Evolutionary conservation across 176 grass and related monocot genomes (phyloP), one percentile per base, ranked within the genome.

Genomic region (Eragrostis nindensis): DNA sequence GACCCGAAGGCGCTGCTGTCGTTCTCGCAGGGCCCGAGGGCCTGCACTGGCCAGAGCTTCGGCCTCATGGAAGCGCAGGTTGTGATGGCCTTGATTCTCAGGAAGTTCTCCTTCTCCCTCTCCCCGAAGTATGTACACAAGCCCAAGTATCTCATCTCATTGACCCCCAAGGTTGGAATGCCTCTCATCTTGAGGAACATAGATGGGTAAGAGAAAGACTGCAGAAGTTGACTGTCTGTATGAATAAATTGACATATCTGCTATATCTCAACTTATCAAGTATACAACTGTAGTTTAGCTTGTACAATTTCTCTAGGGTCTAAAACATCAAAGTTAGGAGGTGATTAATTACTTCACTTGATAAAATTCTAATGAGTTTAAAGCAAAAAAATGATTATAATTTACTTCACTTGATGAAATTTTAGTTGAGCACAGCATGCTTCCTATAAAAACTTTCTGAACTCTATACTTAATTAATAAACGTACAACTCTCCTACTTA

Each of bases 1-100:
- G 54, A 85, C 26, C 74, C 81, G 0, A 75, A 53, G 19, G 68
- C 89, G 13, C 26, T 89, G 21, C 69, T 92, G 8, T 40, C 89
- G 0, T 95, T 95, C 76, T 84, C 89, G 0, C 19, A 71, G 0
- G 93, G 89, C 0, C 84, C 87, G 0, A 84, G 93, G 8, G 57
- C 24, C 0, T 95, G 93, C 84, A 80, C 74, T 0, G 87, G 90
- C 10, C 85, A 85, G 82, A 94, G 68, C 41, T 92, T 87, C 27
- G 80, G 86, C 6, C 62, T 91, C 76, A 3, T 89, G 0, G 80
- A 94, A 66, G 73, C 62, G 0, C 87, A 91, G 76, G 41, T 66
- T 0, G 67, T 84, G 55, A 43, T 91, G 42, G 86, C 77, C 2
- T 85, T 71, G 68, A 80, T 89, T 59, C 71, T 94, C 22, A 82